Evolutionary conservation across 148 eudicot genomes (phyloP), one percentile per base, ranked within the genome.

Genomic region (Cornus suecica): DNA sequence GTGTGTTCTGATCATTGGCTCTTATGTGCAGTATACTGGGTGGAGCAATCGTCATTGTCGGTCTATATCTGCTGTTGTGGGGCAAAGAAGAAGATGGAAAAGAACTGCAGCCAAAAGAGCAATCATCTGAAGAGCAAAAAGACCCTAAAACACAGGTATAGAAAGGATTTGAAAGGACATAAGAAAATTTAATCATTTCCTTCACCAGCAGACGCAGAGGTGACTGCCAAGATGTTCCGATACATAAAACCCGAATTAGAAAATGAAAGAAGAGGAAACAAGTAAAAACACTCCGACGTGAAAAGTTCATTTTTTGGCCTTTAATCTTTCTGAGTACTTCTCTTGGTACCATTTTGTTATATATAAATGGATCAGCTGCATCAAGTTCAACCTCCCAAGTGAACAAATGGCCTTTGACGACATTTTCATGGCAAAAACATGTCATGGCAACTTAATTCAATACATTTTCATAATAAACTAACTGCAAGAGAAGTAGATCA

Each of bases 11-110:
- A 58, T 20, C 25, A 18, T 58, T 58, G 62, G 62, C 62, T 30
- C 42, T 4, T 37, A 37, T 27, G 13, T 78, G 22, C 92, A 92
- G 94, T 68, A 76, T 92, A 69, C 25, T 84, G 31, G 97, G 94
- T 32, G 97, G 87, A 70, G 66, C 58, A 30, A 72, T 84, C 5
- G 87, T 90, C 65, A 83, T 92, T 71, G 2, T 80, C 20, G 94
- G 94, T 60, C 82, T 92, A 73, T 87, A 92, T 78, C 67, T 90
- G 76, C 80, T 89, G 67, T 64, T 90, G 62, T 90, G 92, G 94
- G 94, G 94, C 20, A 90, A 90, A 79, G 92, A 88, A 75, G 76
- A 77, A 51, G 80, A 86, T 20, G 69, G 67, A 73, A 75, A 79
- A 66, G 76, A 54, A 27, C 54, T 60, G 42, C 86, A 74, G 67